These are phyloP conservation scores for Chiua virens DNA, from an alignment of 768 basidiomycete species.

Conservation along the genomic window DNA sequence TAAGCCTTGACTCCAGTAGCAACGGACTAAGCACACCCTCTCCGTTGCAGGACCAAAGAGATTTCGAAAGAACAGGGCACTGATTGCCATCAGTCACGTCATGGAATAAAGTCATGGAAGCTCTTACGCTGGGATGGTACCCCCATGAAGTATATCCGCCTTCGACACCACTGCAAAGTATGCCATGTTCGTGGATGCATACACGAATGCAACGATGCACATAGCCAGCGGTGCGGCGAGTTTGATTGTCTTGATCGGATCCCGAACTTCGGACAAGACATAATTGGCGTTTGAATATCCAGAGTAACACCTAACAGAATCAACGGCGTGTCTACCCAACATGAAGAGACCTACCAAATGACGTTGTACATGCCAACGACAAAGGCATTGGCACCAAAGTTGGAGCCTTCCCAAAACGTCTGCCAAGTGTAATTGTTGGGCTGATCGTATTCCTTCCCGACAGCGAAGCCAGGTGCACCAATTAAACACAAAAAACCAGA, in stretches of 20 bases:
- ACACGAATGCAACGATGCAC: slow-evolving; percentile 55
- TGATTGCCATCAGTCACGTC: slow-evolving; percentile 18
- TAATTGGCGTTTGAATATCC: slow-evolving; percentile 79
- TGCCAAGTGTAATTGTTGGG: slow-evolving; percentile 61
- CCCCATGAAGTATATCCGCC: slow-evolving; percentile 62
- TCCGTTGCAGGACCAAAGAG: slow-evolving; percentile 64
- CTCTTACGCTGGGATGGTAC: slow-evolving; percentile 65
- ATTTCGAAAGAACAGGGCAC: slow-evolving; percentile 74
- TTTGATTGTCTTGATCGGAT: slow-evolving; percentile 72
- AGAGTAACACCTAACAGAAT: slow-evolving; percentile 55
- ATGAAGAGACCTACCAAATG: slow-evolving; percentile 50
- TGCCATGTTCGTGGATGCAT: slow-evolving; percentile 66
- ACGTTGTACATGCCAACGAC: slow-evolving; percentile 66
- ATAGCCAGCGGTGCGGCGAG: slow-evolving; percentile 69
- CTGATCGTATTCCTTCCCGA: slow-evolving; percentile 48
- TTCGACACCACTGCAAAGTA: slow-evolving; percentile 77
- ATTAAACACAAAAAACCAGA: slow-evolving; percentile 54
- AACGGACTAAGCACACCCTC: slow-evolving; percentile 38
- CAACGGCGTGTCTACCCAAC: not conserved
- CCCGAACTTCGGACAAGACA: slow-evolving; percentile 64
- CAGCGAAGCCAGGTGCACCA: slow-evolving; percentile 48
- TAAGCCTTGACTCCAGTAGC: not conserved
- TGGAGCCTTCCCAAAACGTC: slow-evolving; percentile 63
- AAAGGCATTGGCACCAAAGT: slow-evolving; percentile 56
- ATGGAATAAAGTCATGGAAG: not conserved